phyloP scores from a whole-genome alignment of 495 filamentous ascomycete genomes.

The Mycothermus thermophilus region DNA sequence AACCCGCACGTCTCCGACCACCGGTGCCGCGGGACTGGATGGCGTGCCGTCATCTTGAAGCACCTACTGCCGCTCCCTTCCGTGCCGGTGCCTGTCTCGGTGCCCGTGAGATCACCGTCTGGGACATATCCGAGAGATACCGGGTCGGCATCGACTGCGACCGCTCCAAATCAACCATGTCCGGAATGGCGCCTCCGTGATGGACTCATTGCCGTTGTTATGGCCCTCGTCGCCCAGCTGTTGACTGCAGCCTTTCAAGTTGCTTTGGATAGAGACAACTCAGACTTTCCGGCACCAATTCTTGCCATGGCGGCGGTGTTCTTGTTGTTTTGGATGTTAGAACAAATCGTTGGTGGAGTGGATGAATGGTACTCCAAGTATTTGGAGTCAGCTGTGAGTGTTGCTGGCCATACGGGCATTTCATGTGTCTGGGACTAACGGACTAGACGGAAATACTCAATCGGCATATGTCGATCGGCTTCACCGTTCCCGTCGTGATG shows the following conservation, averaged over 20 bases:
- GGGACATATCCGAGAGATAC: not conserved
- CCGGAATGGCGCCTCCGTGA: slow-evolving; percentile 2
- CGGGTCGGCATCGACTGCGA: no score
- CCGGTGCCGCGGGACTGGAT: slow-evolving; percentile 14
- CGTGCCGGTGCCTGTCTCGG: slow-evolving; percentile 4
- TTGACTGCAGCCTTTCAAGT: slow-evolving; percentile 16
- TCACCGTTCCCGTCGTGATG: slow-evolving; percentile 33
- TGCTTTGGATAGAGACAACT: slow-evolving; percentile 5
- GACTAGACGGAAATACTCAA: slow-evolving; percentile 28
- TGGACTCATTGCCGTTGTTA: slow-evolving; percentile 10
- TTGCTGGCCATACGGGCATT: not conserved
- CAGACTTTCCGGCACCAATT: slow-evolving; percentile 20
- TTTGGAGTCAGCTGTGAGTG: slow-evolving; percentile 23
- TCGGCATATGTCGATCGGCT: slow-evolving; percentile 36
- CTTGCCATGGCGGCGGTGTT: slow-evolving; percentile 20
- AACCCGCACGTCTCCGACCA: slow-evolving; percentile 3
- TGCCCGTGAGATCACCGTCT: not conserved
- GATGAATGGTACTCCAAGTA: slow-evolving; percentile 21
- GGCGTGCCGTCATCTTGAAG: no score
- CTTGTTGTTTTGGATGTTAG: slow-evolving; percentile 2
- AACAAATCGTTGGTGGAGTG: slow-evolving; percentile 4
- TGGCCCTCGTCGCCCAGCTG: slow-evolving; percentile 14
- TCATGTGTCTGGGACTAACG: no score
- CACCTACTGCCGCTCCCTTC: no score
- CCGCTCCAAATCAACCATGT: not conserved